Base-by-base conservation (phyloP, 2,329 filamentous ascomycete genomes). In the Plectosphaerella cucumerina region DNA sequence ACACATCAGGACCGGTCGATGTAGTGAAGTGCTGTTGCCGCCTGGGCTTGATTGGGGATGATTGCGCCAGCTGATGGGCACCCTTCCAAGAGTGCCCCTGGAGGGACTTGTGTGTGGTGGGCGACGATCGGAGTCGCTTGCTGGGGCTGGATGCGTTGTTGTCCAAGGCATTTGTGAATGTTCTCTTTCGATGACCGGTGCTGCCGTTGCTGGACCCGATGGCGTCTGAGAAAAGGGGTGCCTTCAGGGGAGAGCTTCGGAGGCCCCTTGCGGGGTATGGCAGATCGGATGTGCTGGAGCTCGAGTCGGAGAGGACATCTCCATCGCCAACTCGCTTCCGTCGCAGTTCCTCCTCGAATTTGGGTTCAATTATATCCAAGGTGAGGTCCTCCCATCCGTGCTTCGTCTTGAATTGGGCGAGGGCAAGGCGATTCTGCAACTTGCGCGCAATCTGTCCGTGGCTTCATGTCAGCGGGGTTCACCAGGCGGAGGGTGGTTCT, bases 331-430 rank as follows among this genome's bases (percentile, higher is more conserved):
- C 77, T 60, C 87, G 81, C 71, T 86, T 88, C 60, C 85, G 81
- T 71, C 87, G 83, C 65, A 92, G 78, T 70, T 93, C 83, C 65
- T 91, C 82, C 65, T 93, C 87, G 56, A 93, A 75, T 66, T 86
- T 88, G 48, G 90, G 90, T 71, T 96, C 90, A 71, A 96, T 90
- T 55, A 79, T 85, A 66, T 91, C 89, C 63, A 95, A 82, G 56
- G 87, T 89, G 66, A 96, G 81, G 69, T 94, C 89, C 71, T 97
- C 88, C 86, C 91, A 95, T 67, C 92, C 92, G 74, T 96, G 88
- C 72, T 95, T 91, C 59, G 94, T 91, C 75, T 97, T 97, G 81
- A 97, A 94, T 70, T 95, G 94, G 66, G 94, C 94, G 57, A 97
- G 84, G 53, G 94, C 93, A 53, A 99, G 84, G 57, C 93, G 90